These are phyloP conservation scores for Russula sp. DNA, from an alignment of 768 basidiomycete genomes.

Conservation along the genomic window DNA sequence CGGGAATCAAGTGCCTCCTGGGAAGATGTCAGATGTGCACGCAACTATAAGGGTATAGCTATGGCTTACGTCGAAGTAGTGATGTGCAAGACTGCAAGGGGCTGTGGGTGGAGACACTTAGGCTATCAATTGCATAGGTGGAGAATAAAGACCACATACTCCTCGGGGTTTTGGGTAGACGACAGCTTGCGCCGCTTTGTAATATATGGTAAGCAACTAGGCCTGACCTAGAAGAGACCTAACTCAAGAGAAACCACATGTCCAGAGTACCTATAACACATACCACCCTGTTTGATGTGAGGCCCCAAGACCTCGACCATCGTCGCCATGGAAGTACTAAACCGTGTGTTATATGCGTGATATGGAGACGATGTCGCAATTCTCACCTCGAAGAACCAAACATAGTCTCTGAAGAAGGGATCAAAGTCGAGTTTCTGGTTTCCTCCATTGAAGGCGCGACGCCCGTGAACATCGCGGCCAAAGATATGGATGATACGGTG, in stretches of 20 bases:
- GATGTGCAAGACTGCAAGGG: constrained; percentile 76
- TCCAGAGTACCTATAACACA: constrained; percentile 22
- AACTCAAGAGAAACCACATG: neutral
- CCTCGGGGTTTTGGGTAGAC: constrained; percentile 88
- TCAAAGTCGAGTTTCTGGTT: constrained; percentile 82
- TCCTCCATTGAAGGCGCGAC: constrained; percentile 88
- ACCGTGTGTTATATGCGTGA: neutral
- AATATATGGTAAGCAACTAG: constrained; percentile 87
- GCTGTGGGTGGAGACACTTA: constrained; percentile 38
- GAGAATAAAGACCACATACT: constrained; percentile 45
- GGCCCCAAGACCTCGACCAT: constrained; percentile 87
- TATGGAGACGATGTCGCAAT: neutral
- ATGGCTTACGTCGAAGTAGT: constrained; percentile 85
- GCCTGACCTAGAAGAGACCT: constrained; percentile 54
- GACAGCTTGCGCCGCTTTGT: constrained; percentile 82
- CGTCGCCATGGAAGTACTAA: constrained; percentile 93
- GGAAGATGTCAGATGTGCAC: constrained; percentile 6
- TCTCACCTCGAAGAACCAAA: constrained; percentile 87
- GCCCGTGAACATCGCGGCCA: constrained; percentile 80
- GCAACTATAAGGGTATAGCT: constrained; percentile 1
- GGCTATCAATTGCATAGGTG: neutral
- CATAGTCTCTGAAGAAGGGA: constrained; percentile 93
- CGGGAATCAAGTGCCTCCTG: constrained; percentile 69
- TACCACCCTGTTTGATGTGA: constrained; percentile 98
- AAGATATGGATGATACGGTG: constrained; percentile 99